Conservation (phyloP, 2,329 filamentous ascomycete genomes). For the Paecilomyces niveus region DNA sequence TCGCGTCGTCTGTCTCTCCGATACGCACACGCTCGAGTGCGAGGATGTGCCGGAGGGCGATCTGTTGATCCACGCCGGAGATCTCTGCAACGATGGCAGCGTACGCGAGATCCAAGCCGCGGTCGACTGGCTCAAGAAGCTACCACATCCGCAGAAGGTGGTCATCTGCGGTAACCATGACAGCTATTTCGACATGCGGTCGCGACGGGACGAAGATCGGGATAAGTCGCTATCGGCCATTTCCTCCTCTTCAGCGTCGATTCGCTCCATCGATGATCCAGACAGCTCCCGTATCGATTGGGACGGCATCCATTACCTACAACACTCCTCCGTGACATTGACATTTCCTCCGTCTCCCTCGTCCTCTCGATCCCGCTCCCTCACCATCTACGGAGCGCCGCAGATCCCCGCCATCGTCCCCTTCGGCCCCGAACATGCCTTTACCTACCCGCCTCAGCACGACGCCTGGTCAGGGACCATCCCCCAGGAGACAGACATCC, state of each 20-base stretch:
- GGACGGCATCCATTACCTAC: slow-evolving; percentile 65
- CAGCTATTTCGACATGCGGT: slow-evolving; percentile 67
- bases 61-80: slow-evolving; percentile 82
- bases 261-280: slow-evolving; percentile 33
- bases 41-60: slow-evolving; percentile 59
- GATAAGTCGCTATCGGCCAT: slow-evolving; percentile 20
- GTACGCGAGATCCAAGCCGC: slow-evolving; percentile 70
- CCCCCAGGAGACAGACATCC: slow-evolving; percentile 65
- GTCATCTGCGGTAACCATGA: slow-evolving; percentile 87
- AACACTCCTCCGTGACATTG: slow-evolving; percentile 60
- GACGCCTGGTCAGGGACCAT: slow-evolving; percentile 69
- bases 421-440: slow-evolving; percentile 65
- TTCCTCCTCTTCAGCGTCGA: slow-evolving; percentile 29
- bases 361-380: slow-evolving; percentile 49
- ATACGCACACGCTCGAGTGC: slow-evolving; percentile 66
- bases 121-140: slow-evolving; percentile 69
- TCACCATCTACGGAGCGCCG: slow-evolving; percentile 74
- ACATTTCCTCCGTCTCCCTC: slow-evolving; percentile 45
- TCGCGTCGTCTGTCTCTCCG: slow-evolving; percentile 79
- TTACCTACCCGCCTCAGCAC: slow-evolving; percentile 61
- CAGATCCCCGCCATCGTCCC: slow-evolving; percentile 63
- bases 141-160: slow-evolving; percentile 74
- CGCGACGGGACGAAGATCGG: slow-evolving; percentile 52
- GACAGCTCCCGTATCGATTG: slow-evolving; percentile 53
- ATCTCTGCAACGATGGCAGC: slow-evolving; percentile 69